These are phyloP conservation scores for Trichoderma erinaceum DNA, from an alignment of 495 filamentous ascomycete species.

Conservation along the genomic window DNA sequence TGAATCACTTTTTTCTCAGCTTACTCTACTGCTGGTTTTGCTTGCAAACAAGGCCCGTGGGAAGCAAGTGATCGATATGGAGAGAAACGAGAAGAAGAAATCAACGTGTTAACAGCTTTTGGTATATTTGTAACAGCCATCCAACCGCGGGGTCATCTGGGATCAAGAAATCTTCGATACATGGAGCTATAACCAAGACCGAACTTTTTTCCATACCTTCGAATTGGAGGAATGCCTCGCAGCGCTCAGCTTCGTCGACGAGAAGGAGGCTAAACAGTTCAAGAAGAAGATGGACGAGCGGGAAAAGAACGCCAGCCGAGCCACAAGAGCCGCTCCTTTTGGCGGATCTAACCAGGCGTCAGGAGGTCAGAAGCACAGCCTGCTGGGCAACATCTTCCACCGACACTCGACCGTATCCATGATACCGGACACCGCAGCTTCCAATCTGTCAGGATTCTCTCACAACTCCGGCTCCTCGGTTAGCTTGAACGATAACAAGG, in stretches of 20 bases:
- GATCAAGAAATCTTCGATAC: conserved; percentile 96
- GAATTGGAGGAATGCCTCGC: conserved; percentile 88
- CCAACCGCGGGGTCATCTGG: conserved; percentile 88
- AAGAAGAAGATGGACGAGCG: conserved; percentile 90
- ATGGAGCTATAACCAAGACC: conserved; percentile 91
- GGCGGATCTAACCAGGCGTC: conserved; percentile 39
- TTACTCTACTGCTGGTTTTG: not conserved
- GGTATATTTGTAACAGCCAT: conserved; percentile 44
- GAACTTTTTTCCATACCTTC: conserved; percentile 95
- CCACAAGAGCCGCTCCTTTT: conserved; percentile 71
- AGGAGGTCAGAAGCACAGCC: conserved; percentile 44
- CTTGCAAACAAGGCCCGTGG: not conserved
- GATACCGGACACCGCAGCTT: conserved; percentile 48
- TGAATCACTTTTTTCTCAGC: conserved; percentile 2
- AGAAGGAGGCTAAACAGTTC: conserved; percentile 93
- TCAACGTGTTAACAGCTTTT: not conserved
- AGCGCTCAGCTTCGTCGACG: conserved; percentile 84
- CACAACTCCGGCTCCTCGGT: conserved; percentile 41
- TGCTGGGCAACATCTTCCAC: conserved; percentile 66
- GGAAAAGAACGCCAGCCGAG: conserved; percentile 88
- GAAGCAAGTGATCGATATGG: not conserved
- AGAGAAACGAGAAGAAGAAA: not conserved
- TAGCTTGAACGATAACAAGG: conserved; percentile 33
- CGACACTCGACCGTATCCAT: conserved; percentile 56
- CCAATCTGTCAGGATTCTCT: conserved; percentile 43